Conservation (phyloP, 2,329 filamentous ascomycete genomes). For the Setomelanomma holmii region DNA sequence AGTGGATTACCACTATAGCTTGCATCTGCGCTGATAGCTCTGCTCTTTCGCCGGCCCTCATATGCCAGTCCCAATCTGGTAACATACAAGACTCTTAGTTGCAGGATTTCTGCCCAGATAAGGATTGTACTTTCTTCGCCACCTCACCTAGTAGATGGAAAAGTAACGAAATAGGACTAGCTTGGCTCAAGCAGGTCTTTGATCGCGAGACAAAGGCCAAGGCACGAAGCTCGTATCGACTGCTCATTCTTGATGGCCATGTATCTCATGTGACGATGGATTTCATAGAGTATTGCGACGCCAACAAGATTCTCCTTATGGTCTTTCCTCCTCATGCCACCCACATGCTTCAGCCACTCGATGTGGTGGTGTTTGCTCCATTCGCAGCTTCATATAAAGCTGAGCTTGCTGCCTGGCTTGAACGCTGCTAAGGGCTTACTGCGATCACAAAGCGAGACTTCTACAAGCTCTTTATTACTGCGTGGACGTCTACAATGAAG, state of each 20-base stretch:
- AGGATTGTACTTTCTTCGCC: not conserved
- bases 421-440: not conserved
- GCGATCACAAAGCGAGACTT: not conserved
- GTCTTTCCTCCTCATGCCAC: constrained; percentile 15
- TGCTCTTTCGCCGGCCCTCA: not conserved
- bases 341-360: constrained; percentile 10
- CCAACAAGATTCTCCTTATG: constrained; percentile 7
- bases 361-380: not conserved
- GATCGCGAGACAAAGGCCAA: not conserved
- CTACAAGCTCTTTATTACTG: constrained; percentile 12
- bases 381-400: not conserved
- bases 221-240: not conserved
- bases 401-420: not conserved
- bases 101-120: not conserved
- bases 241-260: not conserved
- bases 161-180: not conserved
- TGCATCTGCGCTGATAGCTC: not conserved
- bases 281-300: constrained; percentile 10
- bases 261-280: constrained; percentile 7
- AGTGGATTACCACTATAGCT: not conserved
- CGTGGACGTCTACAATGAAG: constrained; percentile 8
- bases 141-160: not conserved
- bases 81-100: not conserved
- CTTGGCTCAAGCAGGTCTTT: not conserved
- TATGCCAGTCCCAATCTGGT: not conserved